Conservation (phyloP, 805 yeast genomes). For the Pichia exigua region DNA sequence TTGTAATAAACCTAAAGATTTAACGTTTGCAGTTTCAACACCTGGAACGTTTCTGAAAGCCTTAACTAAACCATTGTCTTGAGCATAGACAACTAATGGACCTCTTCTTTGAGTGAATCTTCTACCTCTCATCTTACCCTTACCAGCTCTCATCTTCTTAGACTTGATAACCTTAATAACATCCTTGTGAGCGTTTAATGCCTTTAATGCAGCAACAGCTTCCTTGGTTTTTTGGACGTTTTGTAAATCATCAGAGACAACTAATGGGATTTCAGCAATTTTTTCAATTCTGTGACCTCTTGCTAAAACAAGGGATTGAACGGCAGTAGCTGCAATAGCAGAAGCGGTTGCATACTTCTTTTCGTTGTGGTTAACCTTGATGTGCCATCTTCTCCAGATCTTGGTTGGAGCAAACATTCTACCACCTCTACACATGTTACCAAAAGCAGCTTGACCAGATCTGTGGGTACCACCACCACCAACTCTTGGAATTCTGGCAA, state of each 20-base stretch:
- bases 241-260: slow-evolving; percentile 90
- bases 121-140: slow-evolving; percentile 99
- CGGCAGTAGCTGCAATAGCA: slow-evolving; percentile 98
- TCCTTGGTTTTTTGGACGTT: slow-evolving; percentile 94
- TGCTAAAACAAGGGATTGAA: slow-evolving; percentile 96
- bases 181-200: slow-evolving; percentile 98
- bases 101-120: slow-evolving; percentile 99
- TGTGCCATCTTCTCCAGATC: slow-evolving; percentile 99
- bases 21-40: slow-evolving; percentile 93
- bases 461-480: slow-evolving; percentile 99
- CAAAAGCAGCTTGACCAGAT: slow-evolving; percentile 99
- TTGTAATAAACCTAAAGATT: slow-evolving; percentile 90
- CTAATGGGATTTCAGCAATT: slow-evolving; percentile 97
- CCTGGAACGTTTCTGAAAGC: slow-evolving; percentile 99
- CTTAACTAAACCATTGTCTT: slow-evolving; percentile 96
- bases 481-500: slow-evolving; percentile 99
- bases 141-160: slow-evolving; percentile 99
- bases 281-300: slow-evolving; percentile 99
- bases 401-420: slow-evolving; percentile 99
- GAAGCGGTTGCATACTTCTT: slow-evolving; percentile 99
- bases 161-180: slow-evolving; percentile 97
- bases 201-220: slow-evolving; percentile 95
- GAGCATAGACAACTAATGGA: slow-evolving; percentile 96
- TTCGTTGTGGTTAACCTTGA: slow-evolving; percentile 99
- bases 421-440: slow-evolving; percentile 99